Base-by-base conservation (phyloP, 2,329 filamentous ascomycete genomes). In the Diplodia corticola region DNA sequence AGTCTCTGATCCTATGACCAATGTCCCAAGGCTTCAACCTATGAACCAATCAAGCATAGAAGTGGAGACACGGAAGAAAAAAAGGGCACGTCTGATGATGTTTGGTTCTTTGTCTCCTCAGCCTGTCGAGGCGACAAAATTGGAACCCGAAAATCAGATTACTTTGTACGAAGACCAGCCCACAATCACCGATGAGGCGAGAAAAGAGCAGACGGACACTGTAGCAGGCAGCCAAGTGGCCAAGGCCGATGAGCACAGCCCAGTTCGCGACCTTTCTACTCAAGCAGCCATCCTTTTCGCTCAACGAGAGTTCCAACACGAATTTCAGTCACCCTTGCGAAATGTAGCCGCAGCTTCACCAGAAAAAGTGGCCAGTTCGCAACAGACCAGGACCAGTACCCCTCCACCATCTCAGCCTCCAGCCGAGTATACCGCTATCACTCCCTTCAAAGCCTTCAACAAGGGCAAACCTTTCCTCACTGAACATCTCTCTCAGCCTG, bases 241-340 rank as follows among this genome's bases (percentile, higher is more conserved):
- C n/a, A 49, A 35, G 6, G 24, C n/a, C 5, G 17, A 24, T 4
- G 20, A 33, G n/a, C 17, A 20, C 4, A 65, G 51, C 37, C 40
- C 15, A 12, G 13, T 20, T 6, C 69, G 67, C 3, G 70, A 73
- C 37, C 71, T 73, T 51, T 78, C 74, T 10, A 79, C 76, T 2
- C 78, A 78, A 68, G 73, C 75, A 24, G 73, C 77, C 33, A 71
- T 80, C 69, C 60, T 74, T 64, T 65, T 74, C 46, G 74, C 75
- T 51, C 75, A 75, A 44, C 69, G 71, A 44, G 73, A 74, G 26
- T 77, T 76, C 49, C 77, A 75, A 64, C 72, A 76, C 40, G 72
- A 57, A 67, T 70, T 7, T 70, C 70, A 33, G n/a, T 59, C 65
- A 13, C 40, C 65, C 15, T 15, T 20, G 0, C 63, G 53, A 17